These are phyloP conservation scores for Amborella trichopoda DNA, from an alignment of 164 flowering plant species.

Conservation along the genomic window DNA sequence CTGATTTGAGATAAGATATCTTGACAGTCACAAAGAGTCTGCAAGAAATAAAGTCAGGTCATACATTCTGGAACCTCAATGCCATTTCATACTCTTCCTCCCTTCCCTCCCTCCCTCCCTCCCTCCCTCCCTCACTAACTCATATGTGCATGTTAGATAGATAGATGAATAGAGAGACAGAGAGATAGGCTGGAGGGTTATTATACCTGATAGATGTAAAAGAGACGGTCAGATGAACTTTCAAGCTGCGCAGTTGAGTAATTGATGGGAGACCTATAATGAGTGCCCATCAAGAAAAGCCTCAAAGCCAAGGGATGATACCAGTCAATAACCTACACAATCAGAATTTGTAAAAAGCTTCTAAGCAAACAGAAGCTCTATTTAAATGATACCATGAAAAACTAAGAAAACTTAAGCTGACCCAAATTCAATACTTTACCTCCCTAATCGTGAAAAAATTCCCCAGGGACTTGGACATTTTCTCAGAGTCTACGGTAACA, in stretches of 20 bases:
- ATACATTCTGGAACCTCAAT: too few species aligned
- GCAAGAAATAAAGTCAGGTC: slow-evolving; percentile 22
- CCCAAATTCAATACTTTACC: slow-evolving; percentile 46
- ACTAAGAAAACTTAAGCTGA: too few species aligned
- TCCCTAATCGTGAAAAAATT: slow-evolving; percentile 94
- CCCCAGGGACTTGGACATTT: slow-evolving; percentile 98
- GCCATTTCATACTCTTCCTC: too few species aligned
- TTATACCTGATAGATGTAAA: slow-evolving; percentile 87
- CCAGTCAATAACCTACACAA: slow-evolving; percentile 60
- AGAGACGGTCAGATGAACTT: slow-evolving; percentile 85
- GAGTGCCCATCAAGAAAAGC: slow-evolving; percentile 79
- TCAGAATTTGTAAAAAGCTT: too few species aligned
- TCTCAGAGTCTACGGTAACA: slow-evolving; percentile 78
- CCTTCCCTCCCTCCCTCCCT: too few species aligned
- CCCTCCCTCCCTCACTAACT: too few species aligned
- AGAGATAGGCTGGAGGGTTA: too few species aligned
- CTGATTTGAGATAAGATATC: slow-evolving; percentile 28
- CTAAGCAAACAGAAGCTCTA: too few species aligned
- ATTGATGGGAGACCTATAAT: slow-evolving; percentile 85
- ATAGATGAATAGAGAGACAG: too few species aligned
- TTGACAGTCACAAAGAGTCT: slow-evolving; percentile 78
- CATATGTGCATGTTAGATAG: too few species aligned
- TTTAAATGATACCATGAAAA: too few species aligned
- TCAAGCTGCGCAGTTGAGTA: slow-evolving; percentile 72
- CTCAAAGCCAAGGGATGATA: slow-evolving; percentile 94